Evolutionary conservation across 805 yeast species (phyloP), one percentile per base, ranked within the genome.

Genomic region (Starmerella cellae): DNA sequence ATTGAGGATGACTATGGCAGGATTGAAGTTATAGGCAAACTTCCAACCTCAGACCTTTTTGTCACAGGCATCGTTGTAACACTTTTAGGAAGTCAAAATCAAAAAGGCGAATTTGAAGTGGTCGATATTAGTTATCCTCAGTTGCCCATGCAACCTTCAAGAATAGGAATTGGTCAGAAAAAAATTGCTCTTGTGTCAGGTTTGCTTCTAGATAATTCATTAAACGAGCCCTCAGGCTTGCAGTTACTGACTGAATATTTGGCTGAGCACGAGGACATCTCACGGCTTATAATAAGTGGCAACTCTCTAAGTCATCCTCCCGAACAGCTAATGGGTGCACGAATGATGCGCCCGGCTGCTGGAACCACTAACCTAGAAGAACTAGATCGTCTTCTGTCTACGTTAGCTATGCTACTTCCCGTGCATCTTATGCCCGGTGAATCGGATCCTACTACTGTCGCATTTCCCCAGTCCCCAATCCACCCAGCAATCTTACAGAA

Each of bases 1-100:
- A 58, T 91, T 28, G 97, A 91, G 59, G 98, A 91, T 61, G 95
- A 85, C 55, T 76, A 85, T 42, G 98, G 98, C 3, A 67, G 98
- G 39, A 78, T 94, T 5, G 59, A 75, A 26, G 62, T 91, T 19
- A 76, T 73, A 38, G 87, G 84, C 21, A 69, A 71, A 16, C 27
- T 39, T 10, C 23, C 21, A 2, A 17, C 16, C 13, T 13, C 10
- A 3, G 41, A 35, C 17, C 21, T 77, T 26, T 68, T 81, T 3
- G 94, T 87, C 0, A 91, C 96, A 0, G 98, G 98, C 3, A 71
- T 77, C n/a, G 79, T 87, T 0, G 74, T 85, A 6, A 97, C 88
- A 0, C 71, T 85, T 1, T 59, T 85, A 10, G 98, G 98, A 0
- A 76, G 82, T 64, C 95, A 87, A 57, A 69, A 80, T 8, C 75